Evolutionary conservation across 305 asterid genomes (phyloP), one percentile per base, ranked within the genome.

Genomic region (Stenogyne calaminthoides): DNA sequence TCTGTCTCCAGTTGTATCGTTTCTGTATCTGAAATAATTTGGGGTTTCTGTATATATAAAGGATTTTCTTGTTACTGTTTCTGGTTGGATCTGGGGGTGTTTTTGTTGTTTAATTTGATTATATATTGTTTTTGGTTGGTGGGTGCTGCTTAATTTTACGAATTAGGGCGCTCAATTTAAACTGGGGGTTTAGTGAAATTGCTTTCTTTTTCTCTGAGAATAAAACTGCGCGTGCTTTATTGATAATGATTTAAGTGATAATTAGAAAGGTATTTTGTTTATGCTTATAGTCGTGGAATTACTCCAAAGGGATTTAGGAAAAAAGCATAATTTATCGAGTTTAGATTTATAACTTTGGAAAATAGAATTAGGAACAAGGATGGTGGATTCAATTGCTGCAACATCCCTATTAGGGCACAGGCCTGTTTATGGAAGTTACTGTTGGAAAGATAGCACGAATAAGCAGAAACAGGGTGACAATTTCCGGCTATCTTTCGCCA

Each of bases 321-420:
- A 69, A 46, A 66, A n/a, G n/a, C 19, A 34, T 46, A 44, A 10
- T 59, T 72, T 19, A 44, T 20, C 46, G 22, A 76, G 54, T 54
- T 52, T 67, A 54, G 49, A 40, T 7, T 46, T 22, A 15, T 63
- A 64, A 9, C 9, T 25, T 39, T 66, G 32, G 6, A 60, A 55
- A 72, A 11, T 75, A 52, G 73, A 68, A 74, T 81, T 76, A 44
- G 73, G 64, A 55, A 60, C 70, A 63, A 79, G 76, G 61, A 90
- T 90, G 96, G 89, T 83, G 80, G 92, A 89, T 44, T 84, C 97
- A 51, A 76, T 89, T 78, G 89, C 96, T 69, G 84, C 92, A 40
- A 81, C 92, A 16, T 89, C 91, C 64, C 86, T 90, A 52, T 81
- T 91, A 73, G 88, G 94, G 57, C 76, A 68, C 70, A 85, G 77